Evolutionary conservation across 495 filamentous ascomycete genomes (phyloP).

Genomic region (Penicillium odoratum): DNA sequence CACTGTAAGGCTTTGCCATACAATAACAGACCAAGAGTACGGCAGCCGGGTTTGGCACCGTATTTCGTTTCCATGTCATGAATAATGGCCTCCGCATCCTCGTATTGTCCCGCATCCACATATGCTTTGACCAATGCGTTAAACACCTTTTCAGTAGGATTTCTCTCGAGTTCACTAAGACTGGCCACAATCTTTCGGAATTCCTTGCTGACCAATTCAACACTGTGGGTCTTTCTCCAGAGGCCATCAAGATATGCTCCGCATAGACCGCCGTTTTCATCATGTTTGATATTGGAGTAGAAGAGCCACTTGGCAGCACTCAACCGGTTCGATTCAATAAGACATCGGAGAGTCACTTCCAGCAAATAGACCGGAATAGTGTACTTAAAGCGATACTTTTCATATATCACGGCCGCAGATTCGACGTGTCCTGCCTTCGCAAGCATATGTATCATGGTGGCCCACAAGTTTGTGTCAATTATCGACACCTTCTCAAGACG

Average conservation of each 20-base stretch:
- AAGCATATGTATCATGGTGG: slow-evolving; percentile 39
- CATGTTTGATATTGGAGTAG: slow-evolving; percentile 30
- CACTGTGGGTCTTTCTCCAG: slow-evolving; percentile 45
- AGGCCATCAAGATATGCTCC: slow-evolving; percentile 42
- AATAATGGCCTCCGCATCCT: slow-evolving; percentile 40
- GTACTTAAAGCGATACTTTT: slow-evolving; percentile 31
- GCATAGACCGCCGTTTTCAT: slow-evolving; percentile 37
- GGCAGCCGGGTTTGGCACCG: slow-evolving; percentile 32
- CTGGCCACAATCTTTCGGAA: slow-evolving; percentile 31
- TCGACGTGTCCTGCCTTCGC: slow-evolving; percentile 43
- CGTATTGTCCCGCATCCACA: slow-evolving; percentile 36
- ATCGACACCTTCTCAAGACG: slow-evolving; percentile 36
- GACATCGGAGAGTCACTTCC: slow-evolving; percentile 42
- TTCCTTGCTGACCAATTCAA: slow-evolving; percentile 39
- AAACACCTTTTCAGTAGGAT: slow-evolving; percentile 42
- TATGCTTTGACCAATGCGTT: slow-evolving; percentile 45
- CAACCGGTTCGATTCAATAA: slow-evolving; percentile 43
- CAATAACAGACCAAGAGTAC: slow-evolving; percentile 41
- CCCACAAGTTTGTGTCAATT: slow-evolving; percentile 40
- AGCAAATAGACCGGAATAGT: slow-evolving; percentile 32
- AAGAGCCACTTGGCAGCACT: slow-evolving; percentile 39
- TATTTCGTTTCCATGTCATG: slow-evolving; percentile 36
- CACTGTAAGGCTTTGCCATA: slow-evolving; percentile 38
- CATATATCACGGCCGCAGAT: slow-evolving; percentile 37
- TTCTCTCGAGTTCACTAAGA: slow-evolving; percentile 27